These are phyloP conservation scores for Daldinia caldariorum DNA, from an alignment of 495 filamentous ascomycete species.

Conservation along the genomic window DNA sequence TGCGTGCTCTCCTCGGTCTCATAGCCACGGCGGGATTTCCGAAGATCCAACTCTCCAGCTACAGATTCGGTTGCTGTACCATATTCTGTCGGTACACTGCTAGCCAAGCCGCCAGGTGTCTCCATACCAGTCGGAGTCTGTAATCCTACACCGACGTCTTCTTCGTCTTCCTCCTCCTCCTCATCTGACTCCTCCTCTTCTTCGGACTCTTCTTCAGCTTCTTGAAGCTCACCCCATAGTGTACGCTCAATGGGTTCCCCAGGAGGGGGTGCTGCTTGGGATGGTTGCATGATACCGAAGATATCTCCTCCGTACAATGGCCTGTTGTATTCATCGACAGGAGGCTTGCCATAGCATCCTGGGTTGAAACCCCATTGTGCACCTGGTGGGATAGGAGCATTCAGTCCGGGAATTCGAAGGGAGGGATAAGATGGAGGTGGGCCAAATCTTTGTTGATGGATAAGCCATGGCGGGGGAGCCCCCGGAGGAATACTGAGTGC, in stretches of 20 bases:
- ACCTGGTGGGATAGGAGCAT: slow-evolving; percentile 95
- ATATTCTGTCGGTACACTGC: slow-evolving; percentile 80
- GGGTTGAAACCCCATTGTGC: slow-evolving; percentile 94
- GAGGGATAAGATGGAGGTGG: slow-evolving; percentile 93
- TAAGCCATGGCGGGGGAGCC: slow-evolving; percentile 94
- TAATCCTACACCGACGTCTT: slow-evolving; percentile 70
- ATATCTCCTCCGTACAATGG: slow-evolving; percentile 94
- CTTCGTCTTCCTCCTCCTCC: slow-evolving; percentile 78
- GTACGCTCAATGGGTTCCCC: slow-evolving; percentile 88
- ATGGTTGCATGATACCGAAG: slow-evolving; percentile 80
- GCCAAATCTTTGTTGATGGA: slow-evolving; percentile 93
- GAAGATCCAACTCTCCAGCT: slow-evolving; percentile 87
- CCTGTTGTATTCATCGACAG: slow-evolving; percentile 88
- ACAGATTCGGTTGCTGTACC: slow-evolving; percentile 73
- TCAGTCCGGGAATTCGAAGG: slow-evolving; percentile 91
- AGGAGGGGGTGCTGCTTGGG: slow-evolving; percentile 63
- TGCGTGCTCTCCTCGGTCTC: slow-evolving; percentile 85
- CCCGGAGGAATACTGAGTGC: slow-evolving; percentile 94
- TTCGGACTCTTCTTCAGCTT: slow-evolving; percentile 81
- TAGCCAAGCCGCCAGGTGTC: slow-evolving; percentile 82
- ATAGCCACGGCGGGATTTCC: slow-evolving; percentile 84
- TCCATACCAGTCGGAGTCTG: slow-evolving; percentile 81
- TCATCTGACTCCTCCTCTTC: slow-evolving; percentile 77
- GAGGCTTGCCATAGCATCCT: slow-evolving; percentile 95
- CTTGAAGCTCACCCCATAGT: slow-evolving; percentile 93